A percentile compares a stretch with the other conserved stretches of the same genome.
Conservation (phyloP, 176 grass and related monocot genomes). For the Zea luxurians region DNA sequence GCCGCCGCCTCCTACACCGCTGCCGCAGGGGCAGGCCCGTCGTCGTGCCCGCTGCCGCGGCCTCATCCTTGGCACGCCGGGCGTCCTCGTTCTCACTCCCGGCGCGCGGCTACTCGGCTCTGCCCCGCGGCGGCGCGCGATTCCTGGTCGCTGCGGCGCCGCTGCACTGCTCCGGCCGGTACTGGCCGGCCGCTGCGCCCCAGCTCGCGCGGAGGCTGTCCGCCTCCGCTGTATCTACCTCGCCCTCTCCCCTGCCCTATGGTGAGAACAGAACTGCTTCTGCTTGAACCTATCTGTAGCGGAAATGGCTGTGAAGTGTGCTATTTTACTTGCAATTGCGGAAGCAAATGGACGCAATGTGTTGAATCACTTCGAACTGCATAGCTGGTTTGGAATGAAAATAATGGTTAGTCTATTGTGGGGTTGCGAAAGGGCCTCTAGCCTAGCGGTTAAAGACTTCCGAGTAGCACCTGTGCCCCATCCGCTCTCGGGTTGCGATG, state of each 20-base stretch:
- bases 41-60: conserved; percentile 42
- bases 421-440: no score
- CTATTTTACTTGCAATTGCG: conserved; percentile 13
- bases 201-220: conserved; percentile 44
- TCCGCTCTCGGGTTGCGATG: no score
- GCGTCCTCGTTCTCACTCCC: conserved; percentile 12
- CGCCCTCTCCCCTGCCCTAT: conserved; percentile 60
- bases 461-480: no score
- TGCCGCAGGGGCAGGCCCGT: conserved; percentile 43
- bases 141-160: conserved; percentile 43
- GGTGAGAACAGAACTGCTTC: conserved; percentile 44
- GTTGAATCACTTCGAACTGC: background rate
- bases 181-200: conserved; percentile 29
- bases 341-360: background rate
- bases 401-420: background rate
- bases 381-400: conserved; percentile 13
- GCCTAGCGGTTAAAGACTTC: no score
- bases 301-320: background rate
- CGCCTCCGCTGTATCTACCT: conserved; percentile 72
- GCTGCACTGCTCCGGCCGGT: conserved; percentile 43
- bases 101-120: conserved; percentile 41
- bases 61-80: conserved; percentile 24
- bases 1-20: conserved; percentile 57
- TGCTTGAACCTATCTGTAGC: background rate
- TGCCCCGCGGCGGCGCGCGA: conserved; percentile 39